phyloP scores from a whole-genome alignment of 177 flowering plant species.

The Tripterygium wilfordii region DNA sequence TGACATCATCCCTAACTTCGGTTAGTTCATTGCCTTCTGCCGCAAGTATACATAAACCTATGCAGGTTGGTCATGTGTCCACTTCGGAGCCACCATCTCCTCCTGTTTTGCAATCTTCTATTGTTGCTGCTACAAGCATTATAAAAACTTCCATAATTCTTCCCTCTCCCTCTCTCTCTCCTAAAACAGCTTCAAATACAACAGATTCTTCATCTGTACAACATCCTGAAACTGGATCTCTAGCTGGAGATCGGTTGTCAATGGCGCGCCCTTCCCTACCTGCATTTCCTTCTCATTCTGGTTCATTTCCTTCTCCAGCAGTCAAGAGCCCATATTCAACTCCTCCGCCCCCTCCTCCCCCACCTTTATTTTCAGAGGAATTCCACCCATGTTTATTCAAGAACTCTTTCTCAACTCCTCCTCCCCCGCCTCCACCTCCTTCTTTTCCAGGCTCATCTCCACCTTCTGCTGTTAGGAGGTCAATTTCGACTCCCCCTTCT shows the following conservation, averaged over 20 bases:
- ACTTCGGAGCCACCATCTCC: conserved; percentile 4
- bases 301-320: conserved; percentile 1
- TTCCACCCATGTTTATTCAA: conserved; percentile 1
- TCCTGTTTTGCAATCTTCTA: conserved; percentile 10
- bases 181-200: conserved; percentile 9
- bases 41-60: conserved; percentile 9
- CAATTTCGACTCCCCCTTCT: conserved; percentile 8
- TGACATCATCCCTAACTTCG: conserved; percentile 13
- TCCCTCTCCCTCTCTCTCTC: conserved; percentile 12
- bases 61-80: conserved; percentile 3
- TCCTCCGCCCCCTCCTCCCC: conserved; percentile 17
- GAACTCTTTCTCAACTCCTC: conserved; percentile 6
- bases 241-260: conserved; percentile 4
- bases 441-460: conserved; percentile 2
- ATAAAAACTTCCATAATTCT: conserved; percentile 9
- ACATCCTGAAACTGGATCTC: conserved; percentile 7
- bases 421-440: conserved; percentile 18
- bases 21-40: conserved; percentile 17
- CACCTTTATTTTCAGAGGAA: conserved; percentile 8
- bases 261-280: conserved; percentile 14
- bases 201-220: conserved; percentile 8
- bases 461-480: conserved; percentile 5
- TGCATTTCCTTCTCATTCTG: conserved; percentile 5
- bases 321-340: background rate
- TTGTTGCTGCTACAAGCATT: conserved; percentile 3